Conservation (phyloP, 208 protist species). For the Trypanosoma theileri region DNA sequence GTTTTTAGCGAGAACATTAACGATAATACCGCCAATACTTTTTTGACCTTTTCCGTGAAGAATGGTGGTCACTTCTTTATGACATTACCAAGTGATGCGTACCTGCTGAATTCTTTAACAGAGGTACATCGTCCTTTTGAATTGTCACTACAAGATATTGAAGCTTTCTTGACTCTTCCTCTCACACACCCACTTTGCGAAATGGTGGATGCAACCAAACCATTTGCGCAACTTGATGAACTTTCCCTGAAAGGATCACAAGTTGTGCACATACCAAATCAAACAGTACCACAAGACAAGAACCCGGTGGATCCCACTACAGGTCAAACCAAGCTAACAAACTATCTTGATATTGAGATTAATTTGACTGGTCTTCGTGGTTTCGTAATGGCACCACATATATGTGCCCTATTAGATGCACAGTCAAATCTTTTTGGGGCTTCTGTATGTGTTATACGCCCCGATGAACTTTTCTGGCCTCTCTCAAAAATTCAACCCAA, state of each 20-base stretch:
- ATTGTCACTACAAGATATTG: conserved; percentile 41
- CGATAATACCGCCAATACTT: conserved; percentile 62
- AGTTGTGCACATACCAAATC: conserved; percentile 64
- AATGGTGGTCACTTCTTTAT: conserved; percentile 51
- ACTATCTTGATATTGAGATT: conserved; percentile 71
- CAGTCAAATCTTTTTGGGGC: conserved; percentile 78
- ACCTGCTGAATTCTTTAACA: conserved; percentile 77
- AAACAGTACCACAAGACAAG: conserved; percentile 45
- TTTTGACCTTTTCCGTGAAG: conserved; percentile 56
- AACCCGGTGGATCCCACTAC: conserved; percentile 39
- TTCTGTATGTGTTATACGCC: conserved; percentile 55
- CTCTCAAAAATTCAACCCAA: conserved; percentile 77
- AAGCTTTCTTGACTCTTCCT: conserved; percentile 61
- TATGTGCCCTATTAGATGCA: conserved; percentile 55
- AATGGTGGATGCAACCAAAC: conserved; percentile 38
- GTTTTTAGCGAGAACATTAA: conserved; percentile 79
- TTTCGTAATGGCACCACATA: conserved; percentile 63
- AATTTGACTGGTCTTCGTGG: conserved; percentile 59
- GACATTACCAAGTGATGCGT: conserved; percentile 73
- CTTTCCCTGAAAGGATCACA: conserved; percentile 59
- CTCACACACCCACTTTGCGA: conserved; percentile 61
- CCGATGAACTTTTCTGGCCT: conserved; percentile 87
- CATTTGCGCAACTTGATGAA: conserved; percentile 46
- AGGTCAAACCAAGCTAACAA: conserved; percentile 53
- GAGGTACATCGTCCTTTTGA: conserved; percentile 75